A percentile compares a stretch with the other conserved stretches of the same genome.
These are phyloP conservation scores for Mimosa bimucronata DNA, from an alignment of 306 rosid genomes.

Conservation along the genomic window DNA sequence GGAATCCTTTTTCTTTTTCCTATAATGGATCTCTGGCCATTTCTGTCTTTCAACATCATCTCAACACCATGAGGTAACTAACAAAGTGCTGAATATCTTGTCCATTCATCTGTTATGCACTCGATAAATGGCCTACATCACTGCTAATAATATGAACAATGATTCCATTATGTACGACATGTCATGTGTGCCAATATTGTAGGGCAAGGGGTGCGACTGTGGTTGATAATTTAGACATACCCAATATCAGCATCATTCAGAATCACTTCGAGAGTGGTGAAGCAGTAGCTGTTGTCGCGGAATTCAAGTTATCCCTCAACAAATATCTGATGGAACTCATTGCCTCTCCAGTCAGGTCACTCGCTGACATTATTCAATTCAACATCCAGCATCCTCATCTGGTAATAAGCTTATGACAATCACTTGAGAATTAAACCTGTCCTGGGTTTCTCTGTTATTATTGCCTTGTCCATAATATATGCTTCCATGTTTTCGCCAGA, in stretches of 20 bases:
- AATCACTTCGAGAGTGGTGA: conserved; percentile 50
- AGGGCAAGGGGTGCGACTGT: conserved; percentile 69
- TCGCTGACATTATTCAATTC: conserved; percentile 62
- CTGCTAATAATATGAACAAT: neutral
- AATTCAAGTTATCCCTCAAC: conserved; percentile 58
- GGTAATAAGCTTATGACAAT: neutral
- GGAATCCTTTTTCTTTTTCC: conserved; percentile 49
- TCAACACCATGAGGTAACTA: conserved; percentile 45
- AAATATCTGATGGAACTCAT: conserved; percentile 43
- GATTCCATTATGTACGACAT: neutral
- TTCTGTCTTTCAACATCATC: conserved; percentile 55
- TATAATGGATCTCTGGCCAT: conserved; percentile 42
- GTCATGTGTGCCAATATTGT: neutral
- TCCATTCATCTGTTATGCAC: neutral
- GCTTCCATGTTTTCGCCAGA: too few species aligned
- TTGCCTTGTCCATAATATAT: neutral
- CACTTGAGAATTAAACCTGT: neutral
- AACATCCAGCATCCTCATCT: conserved; percentile 44
- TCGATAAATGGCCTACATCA: neutral
- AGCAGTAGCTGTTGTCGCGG: conserved; percentile 32
- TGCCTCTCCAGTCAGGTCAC: conserved; percentile 55
- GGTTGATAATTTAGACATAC: conserved; percentile 65
- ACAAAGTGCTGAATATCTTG: neutral
- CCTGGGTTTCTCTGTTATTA: neutral
- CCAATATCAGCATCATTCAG: conserved; percentile 42